phyloP scores from a whole-genome alignment of 441 rosid species.

The Populus trichocarpa region DNA sequence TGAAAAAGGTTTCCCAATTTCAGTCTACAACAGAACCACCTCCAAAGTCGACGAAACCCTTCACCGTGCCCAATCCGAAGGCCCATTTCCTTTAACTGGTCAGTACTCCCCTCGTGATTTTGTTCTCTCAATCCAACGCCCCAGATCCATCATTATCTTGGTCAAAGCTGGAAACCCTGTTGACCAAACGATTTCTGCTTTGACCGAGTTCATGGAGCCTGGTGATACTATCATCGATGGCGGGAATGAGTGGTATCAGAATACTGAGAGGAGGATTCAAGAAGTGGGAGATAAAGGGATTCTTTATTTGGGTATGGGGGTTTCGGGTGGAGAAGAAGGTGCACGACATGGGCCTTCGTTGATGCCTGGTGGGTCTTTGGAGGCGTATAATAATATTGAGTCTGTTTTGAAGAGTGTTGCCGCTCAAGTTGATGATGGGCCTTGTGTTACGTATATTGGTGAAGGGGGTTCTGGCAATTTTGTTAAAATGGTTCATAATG shows the following conservation, averaged over 20 bases:
- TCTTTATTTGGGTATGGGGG: conserved; percentile 92
- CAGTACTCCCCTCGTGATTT: conserved; percentile 77
- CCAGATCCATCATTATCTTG: conserved; percentile 86
- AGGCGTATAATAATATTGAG: conserved; percentile 67
- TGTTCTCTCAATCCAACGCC: conserved; percentile 78
- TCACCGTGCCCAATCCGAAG: conserved; percentile 63
- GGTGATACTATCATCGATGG: conserved; percentile 92
- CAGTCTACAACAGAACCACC: conserved; percentile 83
- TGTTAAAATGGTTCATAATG: conserved; percentile 96
- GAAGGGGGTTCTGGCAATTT: conserved; percentile 98
- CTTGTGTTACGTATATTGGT: conserved; percentile 91
- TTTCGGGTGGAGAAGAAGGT: conserved; percentile 94
- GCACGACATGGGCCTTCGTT: conserved; percentile 89
- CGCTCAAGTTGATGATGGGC: conserved; percentile 96
- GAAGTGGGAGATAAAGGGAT: conserved; percentile 56
- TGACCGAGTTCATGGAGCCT: conserved; percentile 70
- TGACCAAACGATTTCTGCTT: conserved; percentile 79
- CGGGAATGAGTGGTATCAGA: conserved; percentile 92
- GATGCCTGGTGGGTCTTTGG: conserved; percentile 92
- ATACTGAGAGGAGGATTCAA: conserved; percentile 81
- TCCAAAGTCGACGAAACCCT: conserved; percentile 89
- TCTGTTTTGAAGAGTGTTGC: conserved; percentile 76
- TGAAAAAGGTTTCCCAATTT: conserved; percentile 91
- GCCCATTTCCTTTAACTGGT: conserved; percentile 71
- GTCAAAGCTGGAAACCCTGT: conserved; percentile 95